Evolutionary conservation across 1,284 basidiomycete species (phyloP), one percentile per base, ranked within the genome.

Genomic region (Cryptococcus jaspeensis): DNA sequence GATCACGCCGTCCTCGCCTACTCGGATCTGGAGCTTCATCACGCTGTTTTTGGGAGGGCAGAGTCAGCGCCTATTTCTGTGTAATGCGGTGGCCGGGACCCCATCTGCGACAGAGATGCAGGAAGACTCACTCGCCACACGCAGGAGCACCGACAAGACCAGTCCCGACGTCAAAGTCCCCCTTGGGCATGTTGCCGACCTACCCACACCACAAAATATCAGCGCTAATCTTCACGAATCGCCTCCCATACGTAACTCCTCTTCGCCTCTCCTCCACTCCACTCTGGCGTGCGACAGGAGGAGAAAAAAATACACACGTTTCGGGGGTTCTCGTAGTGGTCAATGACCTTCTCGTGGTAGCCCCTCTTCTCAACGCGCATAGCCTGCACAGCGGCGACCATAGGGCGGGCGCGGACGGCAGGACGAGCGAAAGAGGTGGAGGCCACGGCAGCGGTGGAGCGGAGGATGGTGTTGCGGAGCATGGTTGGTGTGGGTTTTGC

Each of bases 21-120:
- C 96, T 68, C 92, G 90, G 76, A 99, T 99, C 78, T 97, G 94
- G 23, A 99, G 86, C 80, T 99, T 99, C 95, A 98, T 98, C 50
- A 98, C 93, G 79, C 96, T 94, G 69, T 32, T 9, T n/a, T n/a
- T n/a, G 5, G 28, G 28, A 32, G 28, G 28, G 9, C 9, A 9
- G 28, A 85, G 86, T 23, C 37, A 25, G 8, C 15, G 25, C 20
- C 37, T 42, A 16, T 12, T 13, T 47, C 56, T 41, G 59, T 50
- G 23, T 37, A 16, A 8, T 35, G 42, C 16, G 13, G 16, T 28
- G 37, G 16, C 11, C 40, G 13, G 22, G 16, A 23, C 50, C 28
- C 13, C n/a, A 41, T 48, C 20, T 40, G 42, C n/a, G 37, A 25
- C 15, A 18, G 22, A 12, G 18, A 40, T 23, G 28, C 37, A 41